Percentiles rank a stretch among this genome's conserved stretches.
Evolutionary conservation across 192 early-diverging fungal species (phyloP).

Genomic region (Allomyces javanicus): DNA sequence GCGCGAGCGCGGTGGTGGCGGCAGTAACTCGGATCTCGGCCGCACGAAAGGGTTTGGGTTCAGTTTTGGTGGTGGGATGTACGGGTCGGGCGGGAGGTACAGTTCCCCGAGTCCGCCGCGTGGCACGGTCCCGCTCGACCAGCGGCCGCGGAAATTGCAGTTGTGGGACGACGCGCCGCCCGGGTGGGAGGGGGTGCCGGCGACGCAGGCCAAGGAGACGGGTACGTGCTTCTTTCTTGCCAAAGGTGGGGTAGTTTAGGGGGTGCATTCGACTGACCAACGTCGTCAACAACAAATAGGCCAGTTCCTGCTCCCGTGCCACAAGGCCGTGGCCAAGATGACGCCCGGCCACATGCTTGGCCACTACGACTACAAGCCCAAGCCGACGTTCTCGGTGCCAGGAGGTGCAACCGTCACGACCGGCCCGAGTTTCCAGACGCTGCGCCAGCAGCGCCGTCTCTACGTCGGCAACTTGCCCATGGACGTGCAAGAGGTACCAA

Average conservation of each 20-base stretch:
- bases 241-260: neutral
- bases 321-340: slow-evolving; percentile 50
- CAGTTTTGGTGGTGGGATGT: too few relatives aligned
- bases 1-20: slow-evolving; percentile 14
- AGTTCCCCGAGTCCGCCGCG: too few relatives aligned
- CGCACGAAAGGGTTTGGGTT: too few relatives aligned
- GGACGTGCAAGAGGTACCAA: slow-evolving; percentile 51
- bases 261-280: slow-evolving; percentile 12
- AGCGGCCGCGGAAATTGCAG: slow-evolving; percentile 53
- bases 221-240: slow-evolving; percentile 22
- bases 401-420: slow-evolving; percentile 12
- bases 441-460: slow-evolving; percentile 60
- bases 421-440: slow-evolving; percentile 13
- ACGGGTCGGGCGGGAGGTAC: too few relatives aligned
- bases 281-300: slow-evolving; percentile 7
- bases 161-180: slow-evolving; percentile 85
- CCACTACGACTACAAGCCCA: slow-evolving; percentile 24
- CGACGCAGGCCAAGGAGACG: slow-evolving; percentile 68
- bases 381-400: slow-evolving; percentile 16
- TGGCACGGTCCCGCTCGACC: slow-evolving; percentile 48
- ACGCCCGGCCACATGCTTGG: slow-evolving; percentile 16
- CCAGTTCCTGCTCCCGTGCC: slow-evolving; percentile 37
- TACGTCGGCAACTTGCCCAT: slow-evolving; percentile 83
- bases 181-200: slow-evolving; percentile 70
- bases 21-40: slow-evolving; percentile 11